Base-by-base conservation (phyloP, 345 rosid species). In the Stellera chamaejasme region DNA sequence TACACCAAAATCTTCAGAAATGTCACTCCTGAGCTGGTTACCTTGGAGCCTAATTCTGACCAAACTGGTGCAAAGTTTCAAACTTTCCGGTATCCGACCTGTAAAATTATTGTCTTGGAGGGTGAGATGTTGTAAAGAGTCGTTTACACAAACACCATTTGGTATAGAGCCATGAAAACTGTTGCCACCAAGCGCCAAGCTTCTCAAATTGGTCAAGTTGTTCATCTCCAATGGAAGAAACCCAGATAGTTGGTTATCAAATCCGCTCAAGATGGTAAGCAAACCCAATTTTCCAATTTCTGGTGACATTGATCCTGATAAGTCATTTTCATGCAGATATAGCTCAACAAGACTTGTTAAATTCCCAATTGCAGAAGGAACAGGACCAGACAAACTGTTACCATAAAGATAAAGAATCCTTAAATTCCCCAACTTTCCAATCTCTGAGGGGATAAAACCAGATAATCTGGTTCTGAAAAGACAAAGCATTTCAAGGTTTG, bases 301-400 rank as follows among this genome's bases (percentile, higher is more conserved):
- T 19, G 23, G 23, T 19, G 23, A 1, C 23, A 72, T 48, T 7
- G 46, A 47, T n/a, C 72, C 76, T 0, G 72, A 58, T 26, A 72
- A 46, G 15, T 42, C 59, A 53, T 72, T 72, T 1, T 2, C 13
- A 13, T 52, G 4, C 1, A 64, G 56, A 45, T 43, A 19, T 19
- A 19, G 23, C 23, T 19, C 1, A 19, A 19, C 23, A 19, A 19
- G 23, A 19, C 23, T 19, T 19, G 68, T 25, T 15, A 80, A 75
- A 62, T 66, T 71, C 87, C 94, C 68, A 27, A 82, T 0, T 14
- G 77, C 32, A 0, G 10, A 13, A 13, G 89, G 94, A 55, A 85
- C 75, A 0, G 70, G 58, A 48, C 89, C 83, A 0, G 82, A 82
- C 50, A 85, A 72, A 10, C 48, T 50, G 71, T 85, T 85, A 5